Conservation (phyloP, 257 asterid genomes). For the Gentiana dahurica region DNA sequence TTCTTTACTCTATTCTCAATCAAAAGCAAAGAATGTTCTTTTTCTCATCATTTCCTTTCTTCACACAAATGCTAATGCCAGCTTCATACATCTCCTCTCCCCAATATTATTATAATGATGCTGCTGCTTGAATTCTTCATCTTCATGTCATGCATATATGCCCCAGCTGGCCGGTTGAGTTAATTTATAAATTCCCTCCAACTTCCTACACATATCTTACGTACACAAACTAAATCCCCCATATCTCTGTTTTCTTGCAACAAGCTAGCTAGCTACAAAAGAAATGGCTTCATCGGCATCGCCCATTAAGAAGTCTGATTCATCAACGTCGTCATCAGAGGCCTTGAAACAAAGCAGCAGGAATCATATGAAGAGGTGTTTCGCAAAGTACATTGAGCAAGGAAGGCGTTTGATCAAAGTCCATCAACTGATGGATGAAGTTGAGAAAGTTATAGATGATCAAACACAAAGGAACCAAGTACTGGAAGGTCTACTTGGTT, state of each 20-base stretch:
- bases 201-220: constrained; percentile 4
- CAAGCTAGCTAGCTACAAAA: too few relatives aligned
- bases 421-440: constrained; percentile 60
- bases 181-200: constrained; percentile 33
- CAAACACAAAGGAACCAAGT: constrained; percentile 49
- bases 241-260: neutral
- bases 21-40: constrained; percentile 30
- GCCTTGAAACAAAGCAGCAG: constrained; percentile 87
- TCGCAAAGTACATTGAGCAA: constrained; percentile 54
- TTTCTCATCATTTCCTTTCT: constrained; percentile 18
- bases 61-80: constrained; percentile 12
- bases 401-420: constrained; percentile 68
- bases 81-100: neutral
- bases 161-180: neutral
- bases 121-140: constrained; percentile 1
- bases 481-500: constrained; percentile 72
- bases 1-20: constrained; percentile 30
- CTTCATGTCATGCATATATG: neutral
- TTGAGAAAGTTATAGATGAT: constrained; percentile 74
- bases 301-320: constrained; percentile 52
- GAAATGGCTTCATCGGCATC: constrained; percentile 36
- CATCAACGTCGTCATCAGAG: constrained; percentile 72
- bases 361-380: constrained; percentile 86
- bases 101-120: too few relatives aligned
- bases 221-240: neutral